A percentile compares a stretch with the other conserved stretches of the same genome.
Evolutionary conservation across 352 stramenopile genomes (phyloP).

Genomic region (Thalassiosira exigua): DNA sequence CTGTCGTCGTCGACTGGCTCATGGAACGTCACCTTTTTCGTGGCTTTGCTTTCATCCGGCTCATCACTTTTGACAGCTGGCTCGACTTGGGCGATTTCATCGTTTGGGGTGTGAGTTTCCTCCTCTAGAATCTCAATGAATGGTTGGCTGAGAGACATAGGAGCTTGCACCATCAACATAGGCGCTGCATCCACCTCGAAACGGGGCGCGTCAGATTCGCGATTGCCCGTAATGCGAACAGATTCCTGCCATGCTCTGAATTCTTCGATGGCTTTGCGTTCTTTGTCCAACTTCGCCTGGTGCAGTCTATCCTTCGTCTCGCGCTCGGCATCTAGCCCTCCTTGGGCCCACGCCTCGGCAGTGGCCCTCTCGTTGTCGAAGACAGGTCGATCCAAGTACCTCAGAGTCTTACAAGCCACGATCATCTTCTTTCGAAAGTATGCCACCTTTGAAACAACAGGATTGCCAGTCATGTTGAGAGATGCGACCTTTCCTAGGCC

Average conservation of each 20-base stretch:
- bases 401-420: slow-evolving; percentile 86
- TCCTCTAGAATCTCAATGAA: slow-evolving; percentile 4
- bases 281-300: slow-evolving; percentile 52
- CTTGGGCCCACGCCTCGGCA: slow-evolving; percentile 88
- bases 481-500: slow-evolving; percentile 83
- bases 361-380: slow-evolving; percentile 90
- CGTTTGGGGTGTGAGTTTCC: background rate
- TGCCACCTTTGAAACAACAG: slow-evolving; percentile 88
- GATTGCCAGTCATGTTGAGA: slow-evolving; percentile 88
- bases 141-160: slow-evolving; percentile 63
- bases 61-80: too few relatives aligned
- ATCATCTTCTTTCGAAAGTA: slow-evolving; percentile 95
- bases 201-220: too few relatives aligned
- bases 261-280: slow-evolving; percentile 45
- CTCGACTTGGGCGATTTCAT: too few relatives aligned
- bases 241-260: slow-evolving; percentile 66
- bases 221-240: too few relatives aligned
- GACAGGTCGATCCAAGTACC: slow-evolving; percentile 94
- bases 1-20: too few relatives aligned
- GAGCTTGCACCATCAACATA: too few relatives aligned
- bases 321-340: slow-evolving; percentile 90
- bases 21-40: too few relatives aligned
- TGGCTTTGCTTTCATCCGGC: too few relatives aligned
- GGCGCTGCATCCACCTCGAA: too few relatives aligned
- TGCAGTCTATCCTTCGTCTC: slow-evolving; percentile 85